These are phyloP conservation scores for Lachnellula hyalina DNA, from an alignment of 2,329 filamentous ascomycete genomes.

Conservation along the genomic window DNA sequence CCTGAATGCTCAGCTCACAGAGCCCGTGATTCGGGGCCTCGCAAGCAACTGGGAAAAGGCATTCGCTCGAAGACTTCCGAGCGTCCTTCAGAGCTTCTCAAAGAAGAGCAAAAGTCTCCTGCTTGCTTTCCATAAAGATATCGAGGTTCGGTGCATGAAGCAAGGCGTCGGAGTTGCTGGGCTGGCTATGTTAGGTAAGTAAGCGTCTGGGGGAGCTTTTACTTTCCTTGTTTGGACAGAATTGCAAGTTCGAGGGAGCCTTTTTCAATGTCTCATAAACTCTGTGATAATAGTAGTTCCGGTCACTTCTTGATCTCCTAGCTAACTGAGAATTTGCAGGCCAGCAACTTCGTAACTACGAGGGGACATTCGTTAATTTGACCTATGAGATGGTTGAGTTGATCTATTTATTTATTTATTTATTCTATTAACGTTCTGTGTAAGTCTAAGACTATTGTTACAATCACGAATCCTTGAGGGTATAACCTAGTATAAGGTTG, in stretches of 20 bases:
- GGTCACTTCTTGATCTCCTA: too few relatives aligned
- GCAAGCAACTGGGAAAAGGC: slow-evolving; percentile 19
- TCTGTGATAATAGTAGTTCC: too few relatives aligned
- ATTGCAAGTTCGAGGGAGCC: too few relatives aligned
- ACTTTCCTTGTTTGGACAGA: too few relatives aligned
- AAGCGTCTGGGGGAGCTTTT: too few relatives aligned
- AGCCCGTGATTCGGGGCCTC: slow-evolving; percentile 20
- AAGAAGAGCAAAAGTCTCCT: slow-evolving; percentile 31
- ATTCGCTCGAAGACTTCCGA: slow-evolving; percentile 39
- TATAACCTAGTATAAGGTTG: too few relatives aligned
- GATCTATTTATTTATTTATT: too few relatives aligned
- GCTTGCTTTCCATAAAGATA: slow-evolving; percentile 37
- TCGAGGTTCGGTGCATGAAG: slow-evolving; percentile 36
- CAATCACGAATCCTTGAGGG: too few relatives aligned
- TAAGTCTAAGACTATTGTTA: too few relatives aligned
- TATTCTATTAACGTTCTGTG: too few relatives aligned
- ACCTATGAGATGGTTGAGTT: slow-evolving; percentile 28
- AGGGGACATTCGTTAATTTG: slow-evolving; percentile 36
- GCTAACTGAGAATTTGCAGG: too few relatives aligned
- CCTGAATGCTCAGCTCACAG: slow-evolving; percentile 35
- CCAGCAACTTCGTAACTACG: slow-evolving; percentile 38
- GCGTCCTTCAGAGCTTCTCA: slow-evolving; percentile 35
- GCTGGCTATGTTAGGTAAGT: slow-evolving; percentile 33
- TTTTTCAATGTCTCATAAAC: too few relatives aligned
- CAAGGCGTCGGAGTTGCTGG: slow-evolving; percentile 36